Evolutionary conservation across 805 yeast species (phyloP), one percentile per base, ranked within the genome.

Genomic region (Pichia cabralensis): DNA sequence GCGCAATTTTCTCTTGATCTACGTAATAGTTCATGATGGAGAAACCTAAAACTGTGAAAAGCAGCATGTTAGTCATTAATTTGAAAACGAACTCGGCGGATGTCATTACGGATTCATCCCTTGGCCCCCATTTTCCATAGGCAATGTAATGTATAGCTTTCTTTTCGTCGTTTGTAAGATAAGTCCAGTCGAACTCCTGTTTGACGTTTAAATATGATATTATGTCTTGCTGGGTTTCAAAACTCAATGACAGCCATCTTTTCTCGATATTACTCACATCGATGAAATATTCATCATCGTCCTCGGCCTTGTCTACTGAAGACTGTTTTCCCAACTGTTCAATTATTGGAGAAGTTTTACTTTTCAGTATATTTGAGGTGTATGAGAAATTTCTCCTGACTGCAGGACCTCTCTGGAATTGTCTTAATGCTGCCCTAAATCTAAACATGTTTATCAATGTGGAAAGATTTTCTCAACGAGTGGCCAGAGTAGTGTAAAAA

Each of bases 61-160:
- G 38, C 4, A 60, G 44, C 23, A 53, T 46, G 24, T 50, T 55
- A 1, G 61, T 47, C 49, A 60, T 47, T 22, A 55, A 34, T 24
- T 49, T 51, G 44, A 60, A 58, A 3, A 56, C 43, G 33, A 56
- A 38, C 35, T 60, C 63, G 1, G 62, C 55, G 3, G 46, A 20
- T 17, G 45, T 55, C 49, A 59, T 38, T 3, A 38, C 23, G 7
- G 39, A 39, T 5, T 25, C 26, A 35, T 60, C 63, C 55, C 80
- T 62, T 41, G 80, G 74, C 14, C 80, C 80, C 80, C 80, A 74
- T 42, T 62, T 64, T 17, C 80, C 80, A 45, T 70, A 74, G 16
- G 76, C 67, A 37, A 74, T 67, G 54, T 64, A 73, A 52, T 69
- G 71, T 16, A 72, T 71, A 17, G 79, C 77, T 48, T 60, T 64